Percentiles rank a stretch among this genome's conserved stretches.
phyloP scores from a whole-genome alignment of 257 asterid species.

The Cinchona pubescens region DNA sequence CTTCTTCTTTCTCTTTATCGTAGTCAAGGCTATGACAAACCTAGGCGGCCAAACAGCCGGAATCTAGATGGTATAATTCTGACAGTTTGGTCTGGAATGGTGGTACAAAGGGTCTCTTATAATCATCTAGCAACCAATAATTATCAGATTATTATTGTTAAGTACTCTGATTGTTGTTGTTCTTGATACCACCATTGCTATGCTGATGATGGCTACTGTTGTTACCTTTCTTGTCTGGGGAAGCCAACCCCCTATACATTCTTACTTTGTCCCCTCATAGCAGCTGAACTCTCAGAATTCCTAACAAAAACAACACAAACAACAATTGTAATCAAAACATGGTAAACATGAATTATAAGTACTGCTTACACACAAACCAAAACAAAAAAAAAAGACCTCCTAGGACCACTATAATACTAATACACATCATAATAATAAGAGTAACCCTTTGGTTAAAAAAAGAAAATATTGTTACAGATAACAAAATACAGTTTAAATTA shows the following conservation, averaged over 20 bases:
- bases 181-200: constrained; percentile 9
- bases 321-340: constrained; percentile 3
- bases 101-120: too few species aligned
- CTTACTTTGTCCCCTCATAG: constrained; percentile 53
- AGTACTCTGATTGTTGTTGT: constrained; percentile 15
- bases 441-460: not conserved
- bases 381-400: not conserved
- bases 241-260: constrained; percentile 39
- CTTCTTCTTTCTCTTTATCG: constrained; percentile 95
- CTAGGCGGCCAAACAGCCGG: constrained; percentile 75
- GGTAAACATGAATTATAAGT: not conserved
- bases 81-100: too few species aligned
- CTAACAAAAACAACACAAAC: constrained; percentile 31
- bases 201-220: constrained; percentile 19
- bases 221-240: constrained; percentile 37
- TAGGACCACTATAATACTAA: too few species aligned
- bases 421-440: too few species aligned
- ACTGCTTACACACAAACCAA: too few species aligned
- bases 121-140: too few species aligned
- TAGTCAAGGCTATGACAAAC: constrained; percentile 77
- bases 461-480: too few species aligned
- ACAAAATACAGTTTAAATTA: too few species aligned
- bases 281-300: constrained; percentile 53
- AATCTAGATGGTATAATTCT: too few species aligned
- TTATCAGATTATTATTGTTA: constrained; percentile 24